Base-by-base conservation (phyloP, 2,329 filamentous ascomycete species). In the Fonsecaea erecta region DNA sequence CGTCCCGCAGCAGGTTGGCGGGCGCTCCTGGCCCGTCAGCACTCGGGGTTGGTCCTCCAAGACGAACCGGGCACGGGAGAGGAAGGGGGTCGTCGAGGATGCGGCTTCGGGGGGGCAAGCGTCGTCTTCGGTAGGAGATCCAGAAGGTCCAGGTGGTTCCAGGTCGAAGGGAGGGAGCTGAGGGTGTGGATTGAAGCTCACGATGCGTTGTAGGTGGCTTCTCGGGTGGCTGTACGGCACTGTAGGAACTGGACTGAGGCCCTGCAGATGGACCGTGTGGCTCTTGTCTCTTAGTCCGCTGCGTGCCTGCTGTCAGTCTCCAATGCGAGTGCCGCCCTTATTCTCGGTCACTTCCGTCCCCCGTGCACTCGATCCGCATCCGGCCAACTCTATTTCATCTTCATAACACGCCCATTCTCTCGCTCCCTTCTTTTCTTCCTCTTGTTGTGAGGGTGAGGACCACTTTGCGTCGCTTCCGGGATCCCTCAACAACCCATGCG, bases 311-410 rank as follows among this genome's bases (percentile, higher is more conserved):
- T 48, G 24, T 35, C 54, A 12, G 54, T 28, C 14, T 14, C 24
- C 14, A 21, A 37, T n/a, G 53, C 21, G 32, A 48, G 55, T 61
- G 32, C 35, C 58, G 18, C 18, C 32, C 61, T n/a, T 18, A 11
- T 51, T 34, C 18, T 59, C 61, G 54, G 61, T 59, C 40, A 37
- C 61, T 58, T 43, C 61, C 61, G 43, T 63, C 32, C 40, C 51
- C 40, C 2, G 18, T 30, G 24, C 24, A 52, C 56, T 30, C 8
- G 18, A 26, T 26, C 56, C 21, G 43, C 30, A 21, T 26, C 35
- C 58, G 24, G 52, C 37, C 65, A 68, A 63, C 65, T 68, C 59
- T 63, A 62, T 68, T 65, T 63, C 52, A 37, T 68, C 62, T 48
- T 65, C 65, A 55, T 21, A 12, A 12, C 48, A 43, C 28, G 34